Percentiles rank a stretch among this genome's conserved stretches.
These are phyloP conservation scores for Raffaelea ambrosiae DNA, from an alignment of 2,329 filamentous ascomycete genomes.

Conservation along the genomic window DNA sequence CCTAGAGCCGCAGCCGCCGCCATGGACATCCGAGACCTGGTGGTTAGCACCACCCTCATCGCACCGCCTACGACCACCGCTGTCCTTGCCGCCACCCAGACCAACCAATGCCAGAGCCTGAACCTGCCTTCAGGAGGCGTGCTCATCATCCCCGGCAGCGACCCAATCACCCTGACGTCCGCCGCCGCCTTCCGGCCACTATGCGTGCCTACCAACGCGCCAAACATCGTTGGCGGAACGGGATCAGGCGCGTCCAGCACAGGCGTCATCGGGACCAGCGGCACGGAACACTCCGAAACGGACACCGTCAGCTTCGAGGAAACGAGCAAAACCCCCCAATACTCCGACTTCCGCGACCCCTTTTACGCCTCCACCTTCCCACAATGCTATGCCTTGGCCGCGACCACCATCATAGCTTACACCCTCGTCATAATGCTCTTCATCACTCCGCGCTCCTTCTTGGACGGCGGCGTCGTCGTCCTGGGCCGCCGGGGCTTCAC, in stretches of 20 bases:
- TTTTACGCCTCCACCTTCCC: slow-evolving; percentile 94
- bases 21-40: slow-evolving; percentile 8
- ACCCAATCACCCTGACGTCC: slow-evolving; percentile 49
- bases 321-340: slow-evolving; percentile 23
- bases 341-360: slow-evolving; percentile 67
- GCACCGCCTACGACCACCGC: background rate
- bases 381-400: slow-evolving; percentile 85
- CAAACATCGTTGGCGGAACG: slow-evolving; percentile 27
- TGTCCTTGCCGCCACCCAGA: background rate
- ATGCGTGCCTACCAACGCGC: slow-evolving; percentile 36
- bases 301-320: slow-evolving; percentile 16
- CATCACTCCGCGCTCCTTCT: slow-evolving; percentile 89
- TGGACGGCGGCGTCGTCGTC: slow-evolving; percentile 76
- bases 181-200: slow-evolving; percentile 51
- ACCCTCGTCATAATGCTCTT: slow-evolving; percentile 89
- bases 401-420: slow-evolving; percentile 84
- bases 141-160: slow-evolving; percentile 40
- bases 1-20: slow-evolving; percentile 5
- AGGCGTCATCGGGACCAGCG: background rate
- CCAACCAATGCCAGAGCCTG: slow-evolving; percentile 26
- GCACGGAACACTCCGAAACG: slow-evolving; percentile 23
- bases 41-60: background rate
- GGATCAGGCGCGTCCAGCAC: background rate
- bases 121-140: slow-evolving; percentile 36
- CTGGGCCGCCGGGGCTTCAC: slow-evolving; percentile 78